phyloP scores from a whole-genome alignment of 371 early-diverging fungal genomes.

The Rhizomucor pusillus region DNA sequence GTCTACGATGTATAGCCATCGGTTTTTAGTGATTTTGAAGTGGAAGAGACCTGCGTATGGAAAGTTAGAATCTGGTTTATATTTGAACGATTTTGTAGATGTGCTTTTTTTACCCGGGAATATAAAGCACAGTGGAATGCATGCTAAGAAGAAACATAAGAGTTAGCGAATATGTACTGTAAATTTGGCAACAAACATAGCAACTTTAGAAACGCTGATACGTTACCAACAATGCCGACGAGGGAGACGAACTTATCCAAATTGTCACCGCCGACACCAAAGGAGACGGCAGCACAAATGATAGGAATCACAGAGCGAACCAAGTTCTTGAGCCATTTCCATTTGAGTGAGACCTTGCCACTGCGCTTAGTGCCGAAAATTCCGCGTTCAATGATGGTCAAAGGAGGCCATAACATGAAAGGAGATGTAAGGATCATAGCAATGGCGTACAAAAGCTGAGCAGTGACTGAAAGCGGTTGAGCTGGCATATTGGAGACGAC shows the following conservation, averaged over 20 bases:
- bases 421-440: slow-evolving; percentile 81
- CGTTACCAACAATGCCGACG: slow-evolving; percentile 28
- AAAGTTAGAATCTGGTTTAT: neutral
- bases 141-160: slow-evolving; percentile 11
- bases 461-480: slow-evolving; percentile 43
- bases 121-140: slow-evolving; percentile 44
- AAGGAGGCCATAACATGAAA: slow-evolving; percentile 72
- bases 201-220: too few species aligned
- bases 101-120: slow-evolving; percentile 41
- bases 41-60: slow-evolving; percentile 53
- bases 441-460: slow-evolving; percentile 72
- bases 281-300: slow-evolving; percentile 60
- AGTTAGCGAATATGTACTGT: too few species aligned
- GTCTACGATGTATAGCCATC: slow-evolving; percentile 37
- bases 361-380: slow-evolving; percentile 36
- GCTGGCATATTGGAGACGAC: slow-evolving; percentile 67
- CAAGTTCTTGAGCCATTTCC: slow-evolving; percentile 70
- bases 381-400: slow-evolving; percentile 65
- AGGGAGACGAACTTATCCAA: slow-evolving; percentile 76
- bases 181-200: too few species aligned
- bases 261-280: slow-evolving; percentile 55
- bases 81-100: neutral
- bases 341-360: slow-evolving; percentile 26
- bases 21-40: slow-evolving; percentile 43
- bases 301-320: slow-evolving; percentile 52